Base-by-base conservation (phyloP, 495 filamentous ascomycete genomes). In the Paragyromitra xinjiangensis region DNA sequence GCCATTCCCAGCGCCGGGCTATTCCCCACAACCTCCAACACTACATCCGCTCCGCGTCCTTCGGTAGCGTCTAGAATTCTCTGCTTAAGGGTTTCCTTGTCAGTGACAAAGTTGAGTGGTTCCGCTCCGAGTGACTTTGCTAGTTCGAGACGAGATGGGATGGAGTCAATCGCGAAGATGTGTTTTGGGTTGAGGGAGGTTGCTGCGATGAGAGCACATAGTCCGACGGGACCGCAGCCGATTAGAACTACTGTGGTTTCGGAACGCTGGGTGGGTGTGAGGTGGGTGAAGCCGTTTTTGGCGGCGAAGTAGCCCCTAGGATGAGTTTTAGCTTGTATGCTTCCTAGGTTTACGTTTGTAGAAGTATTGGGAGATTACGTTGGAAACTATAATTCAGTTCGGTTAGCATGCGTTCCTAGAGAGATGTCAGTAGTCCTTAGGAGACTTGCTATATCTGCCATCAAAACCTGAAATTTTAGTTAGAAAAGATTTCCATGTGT, bases 291-390 rank as follows among this genome's bases (percentile, higher is more conserved):
- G 6, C 90, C 95, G 82, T 94, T 97, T 51, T 85, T 83, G n/a
- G 93, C 93, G 14, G 92, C 95, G 80, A 95, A 98, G 84, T 89
- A 98, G 11, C 95, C 95, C 1, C 94, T 98, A 91, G 81, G 90
- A 22, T 51, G 53, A 53, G 12, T 74, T 9, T 79, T 48, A 79
- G 58, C 11, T 51, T 40, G 12, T 29, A 12, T 11, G 3, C 12
- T 34, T 44, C 2, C 22, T 55, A 11, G 16, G 26, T n/a, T 19
- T 42, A 26, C 50, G 5, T 14, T 37, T 29, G n/a, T 6, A 34
- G 14, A 2, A 51, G 12, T 37, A 51, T 51, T 12, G 26, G 19
- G 56, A 26, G 8, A n/a, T 42, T 81, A 78, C 79, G 79, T 81
- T 73, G 78, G 79, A 24, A 81, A 81, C 78, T 78, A 14, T 4